phyloP scores from a whole-genome alignment of 768 basidiomycete genomes.

The Tubosaeta sp. region DNA sequence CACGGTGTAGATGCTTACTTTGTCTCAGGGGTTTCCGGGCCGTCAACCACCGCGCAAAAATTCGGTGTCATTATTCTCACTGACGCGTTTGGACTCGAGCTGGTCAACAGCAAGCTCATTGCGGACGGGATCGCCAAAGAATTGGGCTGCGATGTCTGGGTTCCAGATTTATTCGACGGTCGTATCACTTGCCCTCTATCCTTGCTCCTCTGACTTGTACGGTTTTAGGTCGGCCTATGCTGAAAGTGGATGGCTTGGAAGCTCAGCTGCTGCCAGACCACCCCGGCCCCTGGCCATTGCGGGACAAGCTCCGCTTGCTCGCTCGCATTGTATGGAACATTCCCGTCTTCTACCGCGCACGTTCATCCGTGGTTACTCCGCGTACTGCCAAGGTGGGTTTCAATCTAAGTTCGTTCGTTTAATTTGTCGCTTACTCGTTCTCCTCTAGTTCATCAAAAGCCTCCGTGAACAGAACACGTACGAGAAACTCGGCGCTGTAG shows the following conservation, averaged over 20 bases:
- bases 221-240: conserved; percentile 26
- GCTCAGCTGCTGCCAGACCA: conserved; percentile 27
- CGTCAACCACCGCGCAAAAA: neutral
- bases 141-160: conserved; percentile 57
- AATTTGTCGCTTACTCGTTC: neutral
- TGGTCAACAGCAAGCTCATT: conserved; percentile 52
- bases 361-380: conserved; percentile 27
- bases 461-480: conserved; percentile 39
- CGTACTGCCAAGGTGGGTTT: conserved; percentile 23
- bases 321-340: conserved; percentile 18
- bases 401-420: neutral
- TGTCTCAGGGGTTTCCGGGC: conserved; percentile 20
- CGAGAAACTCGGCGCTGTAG: conserved; percentile 39
- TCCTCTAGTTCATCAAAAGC: conserved; percentile 32
- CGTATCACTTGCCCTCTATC: conserved; percentile 4
- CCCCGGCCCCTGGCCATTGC: conserved; percentile 21
- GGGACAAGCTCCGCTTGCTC: conserved; percentile 16
- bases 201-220: neutral
- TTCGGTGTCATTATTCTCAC: conserved; percentile 47
- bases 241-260: conserved; percentile 24
- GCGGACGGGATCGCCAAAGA: conserved; percentile 48
- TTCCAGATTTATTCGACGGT: conserved; percentile 61
- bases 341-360: conserved; percentile 15
- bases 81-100: conserved; percentile 52
- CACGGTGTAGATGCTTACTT: conserved; percentile 37